phyloP scores from a whole-genome alignment of 371 early-diverging fungal genomes.

The Mortierella sp. region DNA sequence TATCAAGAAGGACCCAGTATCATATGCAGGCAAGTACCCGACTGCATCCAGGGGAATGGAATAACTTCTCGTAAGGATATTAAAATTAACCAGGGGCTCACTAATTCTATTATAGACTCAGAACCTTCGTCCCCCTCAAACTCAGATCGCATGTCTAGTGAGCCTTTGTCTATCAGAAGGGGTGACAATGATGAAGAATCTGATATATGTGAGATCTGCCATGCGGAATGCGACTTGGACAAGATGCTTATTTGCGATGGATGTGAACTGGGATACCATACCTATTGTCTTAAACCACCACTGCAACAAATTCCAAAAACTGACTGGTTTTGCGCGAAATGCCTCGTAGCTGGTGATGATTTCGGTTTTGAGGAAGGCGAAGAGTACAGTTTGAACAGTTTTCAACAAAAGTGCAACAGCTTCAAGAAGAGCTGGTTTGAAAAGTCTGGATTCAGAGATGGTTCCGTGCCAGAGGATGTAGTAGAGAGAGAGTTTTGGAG shows the following conservation, averaged over 20 bases:
- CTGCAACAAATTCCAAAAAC: constrained; percentile 72
- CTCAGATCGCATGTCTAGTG: constrained; percentile 46
- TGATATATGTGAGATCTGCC: constrained; percentile 75
- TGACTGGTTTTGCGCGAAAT: constrained; percentile 91
- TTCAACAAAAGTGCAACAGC: constrained; percentile 81
- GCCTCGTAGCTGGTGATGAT: constrained; percentile 85
- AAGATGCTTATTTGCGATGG: constrained; percentile 88
- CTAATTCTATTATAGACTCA: constrained; percentile 22
- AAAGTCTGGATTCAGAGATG: constrained; percentile 31
- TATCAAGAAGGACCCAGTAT: constrained; percentile 52
- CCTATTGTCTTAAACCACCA: constrained; percentile 83
- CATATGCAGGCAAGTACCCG: constrained; percentile 44
- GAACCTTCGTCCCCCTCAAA: constrained; percentile 50
- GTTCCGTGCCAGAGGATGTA: constrained; percentile 78
- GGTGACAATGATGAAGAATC: constrained; percentile 29
- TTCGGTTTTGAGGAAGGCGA: constrained; percentile 93
- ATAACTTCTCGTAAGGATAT: background rate
- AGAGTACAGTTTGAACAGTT: constrained; percentile 82
- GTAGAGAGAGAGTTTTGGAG: constrained; percentile 96
- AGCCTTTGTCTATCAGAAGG: constrained; percentile 25
- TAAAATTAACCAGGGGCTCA: background rate
- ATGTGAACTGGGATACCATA: constrained; percentile 89
- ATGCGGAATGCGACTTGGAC: constrained; percentile 67
- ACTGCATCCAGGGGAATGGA: background rate
- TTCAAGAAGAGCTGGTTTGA: constrained; percentile 88